A percentile compares a stretch with the other conserved stretches of the same genome.
Conservation (phyloP, 331 rosid genomes). For the Telfairia occidentalis region DNA sequence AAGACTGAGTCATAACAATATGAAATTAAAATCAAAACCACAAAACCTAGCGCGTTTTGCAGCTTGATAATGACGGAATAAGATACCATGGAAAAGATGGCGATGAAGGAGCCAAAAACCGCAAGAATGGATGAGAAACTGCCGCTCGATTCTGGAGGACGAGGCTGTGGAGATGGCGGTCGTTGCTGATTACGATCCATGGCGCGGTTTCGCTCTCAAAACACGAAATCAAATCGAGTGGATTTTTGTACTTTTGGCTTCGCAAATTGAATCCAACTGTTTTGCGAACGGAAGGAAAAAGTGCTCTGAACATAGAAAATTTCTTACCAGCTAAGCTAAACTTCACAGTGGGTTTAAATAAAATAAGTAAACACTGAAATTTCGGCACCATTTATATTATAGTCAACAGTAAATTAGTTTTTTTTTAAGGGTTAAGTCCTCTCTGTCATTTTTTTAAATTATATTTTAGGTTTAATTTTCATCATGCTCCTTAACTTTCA, state of each 20-base stretch:
- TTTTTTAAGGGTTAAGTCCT: no score
- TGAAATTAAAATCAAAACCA: not conserved
- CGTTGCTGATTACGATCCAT: slow-evolving; percentile 11
- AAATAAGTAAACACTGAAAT: no score
- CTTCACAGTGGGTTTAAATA: not conserved
- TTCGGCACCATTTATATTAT: not conserved
- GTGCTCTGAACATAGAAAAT: not conserved
- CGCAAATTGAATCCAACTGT: not conserved
- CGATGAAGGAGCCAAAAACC: not conserved
- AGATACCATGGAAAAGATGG: slow-evolving; percentile 11
- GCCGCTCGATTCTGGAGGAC: slow-evolving; percentile 1
- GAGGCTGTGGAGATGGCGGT: not conserved
- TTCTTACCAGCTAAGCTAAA: not conserved
- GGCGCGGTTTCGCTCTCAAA: not conserved
- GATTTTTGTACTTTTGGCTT: not conserved
- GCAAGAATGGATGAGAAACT: slow-evolving; percentile 1
- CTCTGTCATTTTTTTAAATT: no score
- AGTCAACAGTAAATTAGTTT: no score
- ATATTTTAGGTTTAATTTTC: no score
- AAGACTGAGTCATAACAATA: not conserved
- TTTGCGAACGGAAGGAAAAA: not conserved
- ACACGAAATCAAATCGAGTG: not conserved
- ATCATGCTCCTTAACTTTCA: no score
- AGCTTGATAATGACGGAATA: not conserved
- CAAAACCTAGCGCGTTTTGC: not conserved